Evolutionary conservation across 805 yeast species (phyloP), one percentile per base, ranked within the genome.

Genomic region (Cephaloascus albidus): DNA sequence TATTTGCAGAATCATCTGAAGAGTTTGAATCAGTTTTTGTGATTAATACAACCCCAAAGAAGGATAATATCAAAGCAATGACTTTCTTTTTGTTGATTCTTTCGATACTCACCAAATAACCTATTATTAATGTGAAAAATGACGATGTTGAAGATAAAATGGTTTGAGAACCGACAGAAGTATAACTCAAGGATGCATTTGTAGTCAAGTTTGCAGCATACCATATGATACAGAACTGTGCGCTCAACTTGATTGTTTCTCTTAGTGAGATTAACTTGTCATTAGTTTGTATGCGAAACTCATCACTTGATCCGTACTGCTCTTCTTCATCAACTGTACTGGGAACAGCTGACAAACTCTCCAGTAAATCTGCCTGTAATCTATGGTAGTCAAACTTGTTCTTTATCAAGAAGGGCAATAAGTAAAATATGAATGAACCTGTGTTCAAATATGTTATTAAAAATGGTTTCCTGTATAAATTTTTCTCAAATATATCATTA

Each of bases 141-240:
- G 96, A 85, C 4, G 95, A 82, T 0, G 97, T 89, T 30, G 96
- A 84, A 15, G 96, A 84, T 32, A 93, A 61, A 18, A 93, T 90
- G 3, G 97, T 93, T 52, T 94, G 97, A 12, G 93, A 82, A 2
- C 95, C 94, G 17, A 93, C 98, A 10, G 89, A 80, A 0, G 98
- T 93, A 58, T 82, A 93, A 18, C 83, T 73, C 38, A 93, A 66
- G 17, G 95, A 80, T 0, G 95, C 86, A 59, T 93, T 93, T 26
- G 93, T 87, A 40, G 85, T 81, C 46, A 89, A 69, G 57, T 93
- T 93, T 3, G 97, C 95, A 15, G 79, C 44, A 54, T 86, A 93
- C 98, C 98, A 93, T 34, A 93, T 64, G 3, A 84, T 60, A 45
- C 94, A 82, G 57, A 93, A 93, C 61, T 87, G 85, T 12, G 81